phyloP scores from a whole-genome alignment of 495 filamentous ascomycete genomes.

The Neurospora discreta region DNA sequence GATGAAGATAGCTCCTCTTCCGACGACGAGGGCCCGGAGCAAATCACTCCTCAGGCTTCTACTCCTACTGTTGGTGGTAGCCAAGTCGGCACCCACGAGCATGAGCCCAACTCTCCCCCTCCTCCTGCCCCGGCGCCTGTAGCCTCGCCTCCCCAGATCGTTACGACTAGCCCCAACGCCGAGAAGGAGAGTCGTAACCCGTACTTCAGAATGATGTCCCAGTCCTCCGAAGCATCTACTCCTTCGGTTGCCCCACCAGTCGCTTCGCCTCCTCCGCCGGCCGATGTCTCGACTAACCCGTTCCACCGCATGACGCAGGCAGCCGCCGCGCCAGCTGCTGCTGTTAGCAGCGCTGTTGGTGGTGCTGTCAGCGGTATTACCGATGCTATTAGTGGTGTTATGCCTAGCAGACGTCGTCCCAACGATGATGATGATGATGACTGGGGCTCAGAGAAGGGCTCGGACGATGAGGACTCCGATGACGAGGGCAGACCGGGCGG shows the following conservation, averaged over 20 bases:
- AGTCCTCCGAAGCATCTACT: conserved; percentile 35
- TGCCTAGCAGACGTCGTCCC: conserved; percentile 22
- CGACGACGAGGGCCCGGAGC: conserved; percentile 76
- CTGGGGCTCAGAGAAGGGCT: conserved; percentile 79
- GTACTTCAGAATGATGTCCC: conserved; percentile 41
- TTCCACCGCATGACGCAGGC: conserved; percentile 78
- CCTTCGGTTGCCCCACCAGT: conserved; percentile 34
- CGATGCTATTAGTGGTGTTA: conserved; percentile 8
- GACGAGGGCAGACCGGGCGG: conserved; percentile 64
- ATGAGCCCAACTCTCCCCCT: conserved; percentile 35
- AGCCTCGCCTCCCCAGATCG: conserved; percentile 28
- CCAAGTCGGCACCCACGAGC: conserved; percentile 41
- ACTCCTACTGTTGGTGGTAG: conserved; percentile 56
- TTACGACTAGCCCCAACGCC: conserved; percentile 36
- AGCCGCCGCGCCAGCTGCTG: conserved; percentile 25
- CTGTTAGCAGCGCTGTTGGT: conserved; percentile 1
- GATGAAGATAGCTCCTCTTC: conserved; percentile 69
- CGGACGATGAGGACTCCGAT: conserved; percentile 55
- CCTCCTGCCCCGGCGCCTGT: conserved; percentile 13
- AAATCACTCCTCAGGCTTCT: conserved; percentile 71
- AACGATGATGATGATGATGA: conserved; percentile 54
- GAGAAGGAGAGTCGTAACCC: conserved; percentile 41
- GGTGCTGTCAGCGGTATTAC: neutral
- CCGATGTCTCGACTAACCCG: conserved; percentile 74
- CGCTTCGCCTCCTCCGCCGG: conserved; percentile 28